Conservation (phyloP, 768 basidiomycete species). For the Rhizopogon sp. region DNA sequence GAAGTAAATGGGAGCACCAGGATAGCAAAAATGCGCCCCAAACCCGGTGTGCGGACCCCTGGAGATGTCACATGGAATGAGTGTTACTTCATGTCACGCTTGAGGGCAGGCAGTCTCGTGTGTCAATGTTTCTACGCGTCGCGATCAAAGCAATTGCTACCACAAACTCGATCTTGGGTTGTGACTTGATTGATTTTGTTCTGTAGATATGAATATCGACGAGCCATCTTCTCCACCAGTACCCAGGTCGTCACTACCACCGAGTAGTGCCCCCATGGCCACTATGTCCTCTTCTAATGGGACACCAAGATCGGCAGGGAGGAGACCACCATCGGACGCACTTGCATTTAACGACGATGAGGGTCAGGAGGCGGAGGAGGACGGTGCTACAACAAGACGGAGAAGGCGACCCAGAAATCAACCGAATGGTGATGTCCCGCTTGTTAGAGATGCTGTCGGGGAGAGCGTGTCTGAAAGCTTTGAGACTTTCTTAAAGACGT, state of each 20-base stretch:
- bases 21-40: too few species aligned
- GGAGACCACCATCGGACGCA: slow-evolving; percentile 45
- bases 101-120: slow-evolving; percentile 45
- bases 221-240: slow-evolving; percentile 54
- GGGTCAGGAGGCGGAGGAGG: slow-evolving; percentile 34
- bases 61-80: not conserved
- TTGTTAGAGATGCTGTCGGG: slow-evolving; percentile 91
- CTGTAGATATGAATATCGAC: slow-evolving; percentile 47
- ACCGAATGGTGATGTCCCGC: slow-evolving; percentile 65
- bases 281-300: slow-evolving; percentile 33
- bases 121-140: slow-evolving; percentile 23
- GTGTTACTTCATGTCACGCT: slow-evolving; percentile 8
- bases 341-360: slow-evolving; percentile 53
- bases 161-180: slow-evolving; percentile 7
- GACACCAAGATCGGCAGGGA: slow-evolving; percentile 25
- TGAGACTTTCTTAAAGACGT: slow-evolving; percentile 90
- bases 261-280: slow-evolving; percentile 41
- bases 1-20: too few species aligned
- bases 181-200: not conserved
- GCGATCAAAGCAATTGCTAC: slow-evolving; percentile 10
- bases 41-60: too few species aligned
- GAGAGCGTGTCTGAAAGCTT: slow-evolving; percentile 93
- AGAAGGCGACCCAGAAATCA: slow-evolving; percentile 39
- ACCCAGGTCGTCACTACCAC: slow-evolving; percentile 47
- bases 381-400: slow-evolving; percentile 37